phyloP scores from a whole-genome alignment of 208 protist genomes.

The Wallacemonas sp. region DNA sequence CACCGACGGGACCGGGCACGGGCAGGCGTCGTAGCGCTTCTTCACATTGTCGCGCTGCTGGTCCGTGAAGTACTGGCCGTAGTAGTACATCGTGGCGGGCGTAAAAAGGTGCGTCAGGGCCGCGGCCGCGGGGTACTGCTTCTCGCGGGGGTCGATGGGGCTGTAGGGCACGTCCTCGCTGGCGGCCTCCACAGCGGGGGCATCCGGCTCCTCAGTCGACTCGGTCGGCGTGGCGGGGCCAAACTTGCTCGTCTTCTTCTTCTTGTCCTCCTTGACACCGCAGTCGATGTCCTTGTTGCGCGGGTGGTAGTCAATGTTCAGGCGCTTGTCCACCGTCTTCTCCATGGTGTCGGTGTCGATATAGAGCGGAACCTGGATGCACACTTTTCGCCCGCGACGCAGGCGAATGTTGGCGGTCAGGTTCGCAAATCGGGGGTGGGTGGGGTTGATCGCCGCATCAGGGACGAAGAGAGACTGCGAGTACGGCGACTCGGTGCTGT shows the following conservation, averaged over 20 bases:
- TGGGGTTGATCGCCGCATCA: constrained; percentile 96
- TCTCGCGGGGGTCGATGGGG: constrained; percentile 34
- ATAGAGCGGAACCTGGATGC: constrained; percentile 97
- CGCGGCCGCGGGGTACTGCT: constrained; percentile 45
- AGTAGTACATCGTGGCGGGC: constrained; percentile 87
- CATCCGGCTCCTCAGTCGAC: constrained; percentile 13
- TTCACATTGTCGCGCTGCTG: constrained; percentile 67
- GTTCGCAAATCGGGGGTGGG: constrained; percentile 97
- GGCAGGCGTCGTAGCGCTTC: constrained; percentile 80
- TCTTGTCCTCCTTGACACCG: constrained; percentile 24
- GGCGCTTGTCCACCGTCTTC: constrained; percentile 65
- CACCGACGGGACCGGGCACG: constrained; percentile 81
- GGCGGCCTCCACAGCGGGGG: neutral
- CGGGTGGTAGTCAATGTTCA: constrained; percentile 80
- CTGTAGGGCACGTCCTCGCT: constrained; percentile 18
- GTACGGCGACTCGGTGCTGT: constrained; percentile 48
- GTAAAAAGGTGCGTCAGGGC: constrained; percentile 82
- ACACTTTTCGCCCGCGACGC: constrained; percentile 94
- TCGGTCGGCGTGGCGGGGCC: neutral
- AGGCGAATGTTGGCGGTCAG: constrained; percentile 96
- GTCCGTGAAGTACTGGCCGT: constrained; percentile 89
- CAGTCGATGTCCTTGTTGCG: constrained; percentile 86
- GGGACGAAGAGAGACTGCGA: constrained; percentile 95
- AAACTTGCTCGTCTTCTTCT: constrained; percentile 63
- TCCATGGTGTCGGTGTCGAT: constrained; percentile 92